Evolutionary conservation across 2,329 filamentous ascomycete species (phyloP), one percentile per base, ranked within the genome.

Genomic region (Xylaria sp.): DNA sequence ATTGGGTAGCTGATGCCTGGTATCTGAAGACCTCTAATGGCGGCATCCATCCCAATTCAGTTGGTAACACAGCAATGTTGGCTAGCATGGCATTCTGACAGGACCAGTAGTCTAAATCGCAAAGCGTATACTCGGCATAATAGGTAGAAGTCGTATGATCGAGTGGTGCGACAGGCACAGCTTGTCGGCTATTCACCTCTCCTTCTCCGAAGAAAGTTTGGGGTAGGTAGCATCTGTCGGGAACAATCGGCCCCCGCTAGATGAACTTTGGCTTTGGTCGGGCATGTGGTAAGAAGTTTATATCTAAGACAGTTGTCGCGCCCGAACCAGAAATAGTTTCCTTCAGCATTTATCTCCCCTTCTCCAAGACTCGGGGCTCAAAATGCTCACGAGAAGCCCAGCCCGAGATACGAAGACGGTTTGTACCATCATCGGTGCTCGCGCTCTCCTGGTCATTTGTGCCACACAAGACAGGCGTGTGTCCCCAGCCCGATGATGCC

Each of bases 161-260:
- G 33, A 33, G 48, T 54, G 54, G 51, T 60, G 29, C 19, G 44
- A 60, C 10, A 19, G 25, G 33, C 21, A 37, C 11, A 13, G 35
- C 41, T 40, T 48, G 29, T 33, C 57, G 53, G 61, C 58, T 56
- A 54, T 58, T 57, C 10, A 46, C 23, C n/a, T 44, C 19, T 54
- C 23, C 17, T 40, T 27, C 53, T 17, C 41, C 43, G 27, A 54
- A n/a, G 27, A 37, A 23, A 6, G 15, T 21, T 51, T 51, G 21
- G 55, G 60, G 58, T 62, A 56, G 49, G 59, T 65, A 35, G 51
- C 58, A 65, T 62, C 35, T 55, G 15, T 56, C 59, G 59, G 59
- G 21, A 59, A 56, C 59, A 65, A 56, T 52, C 62, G 59, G 62
- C n/a, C 41, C 17, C 51, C 27, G 25, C 35, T 51, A 17, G 44